A percentile compares a stretch with the other conserved stretches of the same genome.
phyloP scores from a whole-genome alignment of 495 filamentous ascomycete species.

The Elasticomyces elasticus region DNA sequence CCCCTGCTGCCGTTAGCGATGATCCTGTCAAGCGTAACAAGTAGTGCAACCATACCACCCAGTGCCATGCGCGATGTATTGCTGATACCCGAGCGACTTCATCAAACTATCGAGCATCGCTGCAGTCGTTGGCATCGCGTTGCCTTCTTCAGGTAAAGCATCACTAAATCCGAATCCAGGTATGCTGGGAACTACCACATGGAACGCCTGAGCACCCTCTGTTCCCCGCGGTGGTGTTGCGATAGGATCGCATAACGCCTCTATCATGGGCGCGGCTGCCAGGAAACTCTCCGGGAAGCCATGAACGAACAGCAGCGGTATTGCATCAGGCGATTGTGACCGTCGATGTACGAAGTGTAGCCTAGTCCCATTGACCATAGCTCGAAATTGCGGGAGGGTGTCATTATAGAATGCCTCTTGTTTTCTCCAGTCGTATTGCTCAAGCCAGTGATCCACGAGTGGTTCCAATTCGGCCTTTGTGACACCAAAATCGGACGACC shows the following conservation, averaged over 20 bases:
- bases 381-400: constrained; percentile 50
- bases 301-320: constrained; percentile 34
- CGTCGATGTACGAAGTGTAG: constrained; percentile 34
- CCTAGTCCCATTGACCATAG: constrained; percentile 35
- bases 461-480: constrained; percentile 30
- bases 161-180: constrained; percentile 36
- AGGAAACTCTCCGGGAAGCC: constrained; percentile 32
- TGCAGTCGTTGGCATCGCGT: constrained; percentile 29
- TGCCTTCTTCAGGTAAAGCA: constrained; percentile 23
- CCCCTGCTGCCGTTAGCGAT: constrained; percentile 27
- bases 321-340: constrained; percentile 24
- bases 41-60: constrained; percentile 27
- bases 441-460: constrained; percentile 38
- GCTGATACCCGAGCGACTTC: constrained; percentile 29
- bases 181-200: constrained; percentile 33
- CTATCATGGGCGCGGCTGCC: constrained; percentile 27
- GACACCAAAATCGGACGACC: constrained; percentile 28
- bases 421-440: constrained; percentile 51
- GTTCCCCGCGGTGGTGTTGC: constrained; percentile 9
- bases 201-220: constrained; percentile 24
- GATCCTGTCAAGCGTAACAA: neutral
- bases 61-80: constrained; percentile 30
- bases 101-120: constrained; percentile 30
- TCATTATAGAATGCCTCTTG: constrained; percentile 47
- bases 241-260: constrained; percentile 28